phyloP scores from a whole-genome alignment of 441 rosid genomes.

The Mallotus repandus region DNA sequence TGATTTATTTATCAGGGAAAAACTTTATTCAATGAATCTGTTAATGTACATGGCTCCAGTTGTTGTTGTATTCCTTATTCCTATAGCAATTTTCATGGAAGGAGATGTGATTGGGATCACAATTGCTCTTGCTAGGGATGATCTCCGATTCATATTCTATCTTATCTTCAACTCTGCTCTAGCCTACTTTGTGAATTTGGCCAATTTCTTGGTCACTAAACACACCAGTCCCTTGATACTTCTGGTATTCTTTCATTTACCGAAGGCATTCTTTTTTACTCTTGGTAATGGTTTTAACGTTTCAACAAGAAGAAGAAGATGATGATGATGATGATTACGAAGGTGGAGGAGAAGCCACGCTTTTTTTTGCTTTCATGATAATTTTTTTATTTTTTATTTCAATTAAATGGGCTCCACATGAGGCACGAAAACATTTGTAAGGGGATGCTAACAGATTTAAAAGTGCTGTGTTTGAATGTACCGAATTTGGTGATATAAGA shows the following conservation, averaged over 20 bases:
- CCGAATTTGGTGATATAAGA: no score
- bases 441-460: no score
- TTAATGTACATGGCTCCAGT: conserved; percentile 61
- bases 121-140: conserved; percentile 44
- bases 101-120: conserved; percentile 43
- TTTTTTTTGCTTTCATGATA: no score
- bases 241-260: conserved; percentile 34
- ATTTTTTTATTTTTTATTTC: no score
- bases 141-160: conserved; percentile 40
- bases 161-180: conserved; percentile 47
- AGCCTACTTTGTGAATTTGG: conserved; percentile 50
- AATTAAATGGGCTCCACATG: no score
- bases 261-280: no score
- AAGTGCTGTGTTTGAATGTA: no score
- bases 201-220: conserved; percentile 55
- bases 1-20: conserved; percentile 36
- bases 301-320: no score
- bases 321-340: no score
- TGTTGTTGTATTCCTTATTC: conserved; percentile 45
- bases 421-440: no score
- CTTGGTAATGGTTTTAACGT: no score
- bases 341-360: no score
- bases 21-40: conserved; percentile 53
- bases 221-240: conserved; percentile 58
- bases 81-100: conserved; percentile 43